phyloP scores from a whole-genome alignment of 1,284 basidiomycete species.

The Mycena citricolor region DNA sequence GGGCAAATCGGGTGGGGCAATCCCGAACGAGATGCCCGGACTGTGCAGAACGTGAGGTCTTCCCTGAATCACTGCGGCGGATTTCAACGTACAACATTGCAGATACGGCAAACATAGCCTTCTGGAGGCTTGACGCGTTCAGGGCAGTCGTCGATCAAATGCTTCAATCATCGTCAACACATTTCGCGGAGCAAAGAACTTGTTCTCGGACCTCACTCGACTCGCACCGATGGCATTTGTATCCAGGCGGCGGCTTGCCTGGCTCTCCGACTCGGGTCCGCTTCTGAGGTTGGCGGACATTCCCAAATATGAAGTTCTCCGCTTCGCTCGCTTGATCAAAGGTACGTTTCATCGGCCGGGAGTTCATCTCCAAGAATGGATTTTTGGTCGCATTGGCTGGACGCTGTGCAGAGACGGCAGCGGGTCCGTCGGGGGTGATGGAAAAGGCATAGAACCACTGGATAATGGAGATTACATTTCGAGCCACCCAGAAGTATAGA shows the following conservation, averaged over 20 bases:
- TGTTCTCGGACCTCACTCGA: slow-evolving; percentile 60
- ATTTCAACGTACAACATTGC: slow-evolving; percentile 51
- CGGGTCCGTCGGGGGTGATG: slow-evolving; percentile 36
- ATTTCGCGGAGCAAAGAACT: slow-evolving; percentile 10
- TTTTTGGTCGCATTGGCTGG: slow-evolving; percentile 73
- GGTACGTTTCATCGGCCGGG: slow-evolving; percentile 51
- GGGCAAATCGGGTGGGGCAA: slow-evolving; percentile 75
- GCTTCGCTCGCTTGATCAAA: slow-evolving; percentile 43
- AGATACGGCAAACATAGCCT: slow-evolving; percentile 84
- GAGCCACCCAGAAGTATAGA: slow-evolving; percentile 3
- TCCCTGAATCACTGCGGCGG: slow-evolving; percentile 1
- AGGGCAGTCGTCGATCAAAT: slow-evolving; percentile 76
- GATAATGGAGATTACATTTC: slow-evolving; percentile 2
- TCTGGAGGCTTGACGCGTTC: slow-evolving; percentile 75
- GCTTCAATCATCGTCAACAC: slow-evolving; percentile 41
- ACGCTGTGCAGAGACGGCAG: slow-evolving; percentile 37
- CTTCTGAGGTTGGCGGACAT: slow-evolving; percentile 54
- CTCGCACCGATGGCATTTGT: slow-evolving; percentile 77
- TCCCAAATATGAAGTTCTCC: slow-evolving; percentile 71
- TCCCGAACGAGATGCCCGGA: slow-evolving; percentile 84
- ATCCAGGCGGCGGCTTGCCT: slow-evolving; percentile 65
- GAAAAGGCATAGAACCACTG: slow-evolving; percentile 57
- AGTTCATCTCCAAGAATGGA: slow-evolving; percentile 55
- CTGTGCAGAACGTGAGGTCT: slow-evolving; percentile 34
- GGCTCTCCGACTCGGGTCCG: slow-evolving; percentile 50